Evolutionary conservation across 2,329 filamentous ascomycete species (phyloP), one percentile per base, ranked within the genome.

Genomic region (Penicillium fuscoglaucum): DNA sequence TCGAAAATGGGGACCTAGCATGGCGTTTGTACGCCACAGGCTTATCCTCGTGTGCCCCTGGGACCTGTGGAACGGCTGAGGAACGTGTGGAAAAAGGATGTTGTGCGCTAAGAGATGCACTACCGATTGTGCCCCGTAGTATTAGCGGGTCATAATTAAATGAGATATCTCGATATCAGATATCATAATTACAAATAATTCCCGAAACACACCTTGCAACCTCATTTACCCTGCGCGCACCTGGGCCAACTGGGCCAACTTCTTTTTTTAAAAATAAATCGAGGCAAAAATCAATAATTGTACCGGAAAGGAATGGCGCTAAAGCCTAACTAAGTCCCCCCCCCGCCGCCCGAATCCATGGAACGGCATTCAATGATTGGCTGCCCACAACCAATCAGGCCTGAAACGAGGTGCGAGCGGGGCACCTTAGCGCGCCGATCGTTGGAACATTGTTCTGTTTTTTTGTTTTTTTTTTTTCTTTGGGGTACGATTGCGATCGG

Each of bases 391-490:
- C 49, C 55, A 53, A 57, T 53, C 43, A 29, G 45, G 21, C 19
- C 50, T 54, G 43, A 53, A 57, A 57, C 43, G 41, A 47, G 37
- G 47, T 37, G n/a, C 15, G 33, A 44, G 52, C 45, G 56, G 51
- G 56, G 56, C 40, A 31, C 12, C 46, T 40, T 50, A 55, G 56
- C 26, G 52, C 37, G 52, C 53, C 56, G 56, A 58, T 58, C 56
- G 33, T 21, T 52, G 28, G 50, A 40, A 55, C 55, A 57, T 43
- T 58, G 40, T 55, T 55, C 37, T 37, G n/a, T 31, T 40, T 47
- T 45, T 31, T 43, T n/a, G 8, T 46, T 40, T 33, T 13, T 33
- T 13, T 13, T 13, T 33, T 15, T 33, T 33, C 8, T 35, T 41
- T 41, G 49, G 40, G 28, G 39, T 19, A 6, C 28, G 15, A 24